Percentiles rank a stretch among this genome's conserved stretches.
These are phyloP conservation scores for Inga oerstediana DNA, from an alignment of 306 rosid genomes.

Conservation along the genomic window DNA sequence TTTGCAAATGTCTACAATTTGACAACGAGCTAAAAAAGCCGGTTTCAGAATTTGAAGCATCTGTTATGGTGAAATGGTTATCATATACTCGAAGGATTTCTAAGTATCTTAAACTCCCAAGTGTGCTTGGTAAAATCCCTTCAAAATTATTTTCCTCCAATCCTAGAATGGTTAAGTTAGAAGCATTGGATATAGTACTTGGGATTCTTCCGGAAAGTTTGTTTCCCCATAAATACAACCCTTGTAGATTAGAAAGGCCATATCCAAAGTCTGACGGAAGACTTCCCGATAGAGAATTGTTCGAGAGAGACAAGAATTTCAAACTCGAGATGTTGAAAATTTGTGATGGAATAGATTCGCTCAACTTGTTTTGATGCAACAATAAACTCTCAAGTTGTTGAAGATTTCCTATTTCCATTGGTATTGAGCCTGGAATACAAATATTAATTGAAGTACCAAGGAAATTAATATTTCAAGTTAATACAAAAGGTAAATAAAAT, in stretches of 20 bases:
- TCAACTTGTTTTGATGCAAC: neutral
- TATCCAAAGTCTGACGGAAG: neutral
- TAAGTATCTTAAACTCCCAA: neutral
- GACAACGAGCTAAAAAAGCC: neutral
- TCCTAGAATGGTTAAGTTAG: neutral
- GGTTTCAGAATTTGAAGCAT: neutral
- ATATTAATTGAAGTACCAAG: neutral
- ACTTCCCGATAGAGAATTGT: neutral
- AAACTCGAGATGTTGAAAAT: neutral
- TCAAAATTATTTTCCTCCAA: neutral
- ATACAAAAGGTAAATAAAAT: too few species aligned
- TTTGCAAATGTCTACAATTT: conserved; percentile 1
- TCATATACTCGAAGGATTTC: neutral
- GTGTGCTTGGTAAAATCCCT: neutral
- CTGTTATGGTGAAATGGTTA: neutral
- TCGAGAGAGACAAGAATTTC: neutral
- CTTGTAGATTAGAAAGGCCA: neutral
- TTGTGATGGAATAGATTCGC: neutral
- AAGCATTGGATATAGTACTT: neutral
- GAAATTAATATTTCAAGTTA: too few species aligned
- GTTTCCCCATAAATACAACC: neutral
- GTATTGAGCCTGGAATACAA: conserved; percentile 4
- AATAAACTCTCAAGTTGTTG: neutral
- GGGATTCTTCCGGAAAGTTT: neutral
- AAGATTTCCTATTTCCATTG: neutral